Conservation (phyloP, 768 basidiomycete species). For the Phaeotremella fagi region DNA sequence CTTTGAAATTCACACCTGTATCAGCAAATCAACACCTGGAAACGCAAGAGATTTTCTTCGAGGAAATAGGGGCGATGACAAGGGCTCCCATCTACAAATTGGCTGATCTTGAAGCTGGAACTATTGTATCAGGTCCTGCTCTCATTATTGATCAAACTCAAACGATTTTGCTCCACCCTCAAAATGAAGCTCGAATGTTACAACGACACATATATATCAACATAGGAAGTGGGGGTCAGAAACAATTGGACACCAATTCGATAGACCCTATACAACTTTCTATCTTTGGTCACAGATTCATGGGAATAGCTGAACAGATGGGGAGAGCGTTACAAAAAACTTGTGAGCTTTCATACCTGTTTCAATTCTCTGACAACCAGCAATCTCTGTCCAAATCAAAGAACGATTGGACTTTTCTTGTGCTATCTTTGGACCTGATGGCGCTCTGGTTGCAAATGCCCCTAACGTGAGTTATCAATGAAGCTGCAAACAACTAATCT, state of each 20-base stretch:
- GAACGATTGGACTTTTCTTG: constrained; percentile 21
- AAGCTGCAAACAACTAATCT: too few species aligned
- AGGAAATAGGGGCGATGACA: constrained; percentile 21
- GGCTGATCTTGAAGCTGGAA: constrained; percentile 30
- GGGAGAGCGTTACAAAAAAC: constrained; percentile 19
- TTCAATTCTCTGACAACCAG: too few species aligned
- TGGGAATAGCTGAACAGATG: constrained; percentile 22
- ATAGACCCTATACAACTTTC: constrained; percentile 22
- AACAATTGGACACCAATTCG: constrained; percentile 18
- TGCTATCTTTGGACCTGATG: constrained; percentile 17
- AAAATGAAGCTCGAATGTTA: constrained; percentile 28
- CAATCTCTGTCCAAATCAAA: constrained; percentile 14
- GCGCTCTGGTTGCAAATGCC: constrained; percentile 25
- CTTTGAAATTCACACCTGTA: constrained; percentile 12
- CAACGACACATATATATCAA: constrained; percentile 33
- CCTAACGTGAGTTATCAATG: too few species aligned
- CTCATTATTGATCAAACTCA: constrained; percentile 93
- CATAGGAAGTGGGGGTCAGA: constrained; percentile 31
- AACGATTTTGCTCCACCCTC: constrained; percentile 56
- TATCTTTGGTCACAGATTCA: constrained; percentile 17
- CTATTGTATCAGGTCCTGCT: constrained; percentile 76
- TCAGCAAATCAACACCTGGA: too few species aligned
- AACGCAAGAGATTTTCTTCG: constrained; percentile 37
- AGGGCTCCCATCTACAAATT: constrained; percentile 22
- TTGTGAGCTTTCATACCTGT: too few species aligned